These are phyloP conservation scores for Diaporthe sp. DNA, from an alignment of 2,329 filamentous ascomycete species.

Conservation along the genomic window DNA sequence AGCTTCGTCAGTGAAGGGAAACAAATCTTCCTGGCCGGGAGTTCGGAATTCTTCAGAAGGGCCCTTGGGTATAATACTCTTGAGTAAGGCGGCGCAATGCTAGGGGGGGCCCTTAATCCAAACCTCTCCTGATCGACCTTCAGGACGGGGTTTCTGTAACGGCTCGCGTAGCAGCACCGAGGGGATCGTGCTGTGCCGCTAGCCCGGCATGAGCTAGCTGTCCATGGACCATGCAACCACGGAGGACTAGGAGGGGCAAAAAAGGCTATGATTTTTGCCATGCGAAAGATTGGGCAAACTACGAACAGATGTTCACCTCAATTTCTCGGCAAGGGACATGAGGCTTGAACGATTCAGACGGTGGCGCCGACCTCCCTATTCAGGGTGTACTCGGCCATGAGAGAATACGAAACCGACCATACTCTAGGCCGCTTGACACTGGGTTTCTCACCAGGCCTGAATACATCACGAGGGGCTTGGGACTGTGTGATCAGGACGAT, in stretches of 20 bases:
- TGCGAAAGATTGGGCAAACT: conserved; percentile 7
- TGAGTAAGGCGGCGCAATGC: conserved; percentile 26
- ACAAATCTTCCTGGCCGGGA: conserved; percentile 8
- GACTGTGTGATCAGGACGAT: conserved; percentile 3
- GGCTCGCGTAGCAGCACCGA: conserved; percentile 45
- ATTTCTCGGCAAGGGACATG: conserved; percentile 18
- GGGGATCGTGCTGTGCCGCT: conserved; percentile 44
- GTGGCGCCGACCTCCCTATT: background rate
- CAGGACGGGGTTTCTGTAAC: conserved; percentile 48
- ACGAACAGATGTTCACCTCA: conserved; percentile 19
- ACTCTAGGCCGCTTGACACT: conserved; percentile 15
- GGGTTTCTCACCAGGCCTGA: conserved; percentile 6
- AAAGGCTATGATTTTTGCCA: background rate
- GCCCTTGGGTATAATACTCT: conserved; percentile 14
- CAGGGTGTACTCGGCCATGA: background rate
- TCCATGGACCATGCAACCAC: background rate
- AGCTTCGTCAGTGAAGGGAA: background rate
- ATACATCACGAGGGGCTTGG: background rate
- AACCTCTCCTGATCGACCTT: conserved; percentile 45
- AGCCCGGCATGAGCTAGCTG: conserved; percentile 22
- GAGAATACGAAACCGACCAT: conserved; percentile 30
- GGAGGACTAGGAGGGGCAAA: background rate
- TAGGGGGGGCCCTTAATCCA: conserved; percentile 17
- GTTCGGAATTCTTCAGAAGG: background rate
- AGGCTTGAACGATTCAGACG: conserved; percentile 27